phyloP scores from a whole-genome alignment of 345 rosid species.

The Draba incana region DNA sequence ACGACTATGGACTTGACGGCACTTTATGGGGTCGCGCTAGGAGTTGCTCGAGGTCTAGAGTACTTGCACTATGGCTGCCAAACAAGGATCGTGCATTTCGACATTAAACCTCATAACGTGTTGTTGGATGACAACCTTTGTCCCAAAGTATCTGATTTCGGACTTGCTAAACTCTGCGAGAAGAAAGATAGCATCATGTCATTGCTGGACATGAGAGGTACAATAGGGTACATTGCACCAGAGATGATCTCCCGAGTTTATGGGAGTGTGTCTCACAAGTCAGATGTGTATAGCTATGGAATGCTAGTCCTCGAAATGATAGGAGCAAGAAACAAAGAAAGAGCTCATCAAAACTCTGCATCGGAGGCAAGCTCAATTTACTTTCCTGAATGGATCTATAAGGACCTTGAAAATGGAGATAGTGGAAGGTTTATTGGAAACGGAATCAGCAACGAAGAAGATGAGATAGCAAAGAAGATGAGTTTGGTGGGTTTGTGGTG shows the following conservation, averaged over 20 bases:
- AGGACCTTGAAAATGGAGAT: too few species aligned
- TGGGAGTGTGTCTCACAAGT: slow-evolving; percentile 45
- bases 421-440: too few species aligned
- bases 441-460: too few species aligned
- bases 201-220: slow-evolving; percentile 44
- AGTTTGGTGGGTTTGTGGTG: too few species aligned
- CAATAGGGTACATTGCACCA: slow-evolving; percentile 53
- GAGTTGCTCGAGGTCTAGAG: slow-evolving; percentile 52
- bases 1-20: slow-evolving; percentile 8
- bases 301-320: slow-evolving; percentile 50
- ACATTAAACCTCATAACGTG: slow-evolving; percentile 54
- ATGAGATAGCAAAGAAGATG: too few species aligned
- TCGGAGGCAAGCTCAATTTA: too few species aligned
- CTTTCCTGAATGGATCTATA: too few species aligned
- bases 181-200: slow-evolving; percentile 43
- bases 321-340: background rate
- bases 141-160: slow-evolving; percentile 53
- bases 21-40: slow-evolving; percentile 36
- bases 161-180: slow-evolving; percentile 49
- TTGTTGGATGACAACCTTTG: slow-evolving; percentile 39
- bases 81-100: slow-evolving; percentile 52
- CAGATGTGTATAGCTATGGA: slow-evolving; percentile 52
- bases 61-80: slow-evolving; percentile 54
- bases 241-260: slow-evolving; percentile 15
- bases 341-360: too few species aligned